phyloP scores from a whole-genome alignment of 2,329 filamentous ascomycete genomes.

The Penicillium griseofulvum region DNA sequence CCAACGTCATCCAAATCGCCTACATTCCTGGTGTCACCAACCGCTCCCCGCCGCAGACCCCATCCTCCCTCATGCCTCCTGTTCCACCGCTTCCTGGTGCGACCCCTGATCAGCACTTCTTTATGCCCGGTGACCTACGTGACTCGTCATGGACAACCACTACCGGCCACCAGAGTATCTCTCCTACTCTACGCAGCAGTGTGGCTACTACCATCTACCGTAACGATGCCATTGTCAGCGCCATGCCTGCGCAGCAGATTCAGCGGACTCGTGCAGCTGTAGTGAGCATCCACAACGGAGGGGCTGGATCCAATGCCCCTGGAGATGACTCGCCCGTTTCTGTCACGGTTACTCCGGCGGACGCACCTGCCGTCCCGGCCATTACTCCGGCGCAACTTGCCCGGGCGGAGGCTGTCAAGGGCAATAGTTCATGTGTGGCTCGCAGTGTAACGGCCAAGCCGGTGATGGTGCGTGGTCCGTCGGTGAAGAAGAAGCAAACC shows the following conservation, averaged over 20 bases:
- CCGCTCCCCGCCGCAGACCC: conserved; percentile 79
- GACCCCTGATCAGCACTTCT: conserved; percentile 80
- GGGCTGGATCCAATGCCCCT: conserved; percentile 44
- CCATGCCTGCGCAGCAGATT: conserved; percentile 75
- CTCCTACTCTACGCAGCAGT: conserved; percentile 55
- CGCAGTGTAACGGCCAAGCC: conserved; percentile 45
- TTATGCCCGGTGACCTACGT: conserved; percentile 83
- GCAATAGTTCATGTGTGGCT: conserved; percentile 45
- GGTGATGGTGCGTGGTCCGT: conserved; percentile 44
- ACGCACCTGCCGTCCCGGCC: conserved; percentile 68
- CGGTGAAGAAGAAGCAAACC: conserved; percentile 34
- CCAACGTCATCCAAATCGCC: conserved; percentile 98
- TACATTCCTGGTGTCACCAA: conserved; percentile 98
- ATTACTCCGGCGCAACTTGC: conserved; percentile 56
- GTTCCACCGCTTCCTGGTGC: conserved; percentile 82
- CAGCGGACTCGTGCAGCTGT: conserved; percentile 86
- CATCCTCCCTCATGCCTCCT: conserved; percentile 77
- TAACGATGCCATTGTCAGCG: conserved; percentile 81
- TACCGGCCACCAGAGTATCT: conserved; percentile 51
- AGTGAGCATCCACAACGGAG: conserved; percentile 79
- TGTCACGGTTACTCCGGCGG: conserved; percentile 29
- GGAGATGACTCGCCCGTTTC: conserved; percentile 37
- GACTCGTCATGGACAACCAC: conserved; percentile 86
- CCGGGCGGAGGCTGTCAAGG: conserved; percentile 37
- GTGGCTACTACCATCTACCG: conserved; percentile 93